These are phyloP conservation scores for Blastobotrys capitulatus DNA, from an alignment of 1,139 yeast genomes.

Conservation along the genomic window DNA sequence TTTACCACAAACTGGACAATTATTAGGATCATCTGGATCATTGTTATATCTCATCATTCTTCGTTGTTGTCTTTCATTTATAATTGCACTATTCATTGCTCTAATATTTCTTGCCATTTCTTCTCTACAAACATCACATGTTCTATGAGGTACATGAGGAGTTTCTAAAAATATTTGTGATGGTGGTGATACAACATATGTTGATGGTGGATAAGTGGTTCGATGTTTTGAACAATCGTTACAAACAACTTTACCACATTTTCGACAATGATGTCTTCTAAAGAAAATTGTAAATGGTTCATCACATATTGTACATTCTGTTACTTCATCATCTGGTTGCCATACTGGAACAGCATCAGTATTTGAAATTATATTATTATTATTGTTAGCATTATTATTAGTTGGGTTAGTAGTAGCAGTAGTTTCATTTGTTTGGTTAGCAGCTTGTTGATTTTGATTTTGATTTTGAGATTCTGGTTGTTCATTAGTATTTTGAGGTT, in stretches of 20 bases:
- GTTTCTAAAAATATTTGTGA: conserved; percentile 43
- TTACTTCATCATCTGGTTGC: conserved; percentile 69
- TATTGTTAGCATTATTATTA: background rate
- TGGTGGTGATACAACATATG: conserved; percentile 46
- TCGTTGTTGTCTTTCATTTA: background rate
- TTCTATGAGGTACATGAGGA: conserved; percentile 51
- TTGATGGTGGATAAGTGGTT: conserved; percentile 43
- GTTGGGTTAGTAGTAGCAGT: background rate
- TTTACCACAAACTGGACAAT: conserved; percentile 54
- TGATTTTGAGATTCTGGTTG: no score
- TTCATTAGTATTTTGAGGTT: no score
- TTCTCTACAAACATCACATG: conserved; percentile 67
- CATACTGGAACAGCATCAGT: conserved; percentile 47
- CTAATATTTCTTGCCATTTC: conserved; percentile 39
- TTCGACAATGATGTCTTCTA: conserved; percentile 84
- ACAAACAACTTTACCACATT: conserved; percentile 77
- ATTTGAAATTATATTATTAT: background rate
- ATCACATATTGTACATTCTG: conserved; percentile 59
- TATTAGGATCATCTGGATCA: conserved; percentile 33
- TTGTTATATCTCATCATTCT: background rate
- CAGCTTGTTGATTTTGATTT: no score
- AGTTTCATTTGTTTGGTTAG: no score
- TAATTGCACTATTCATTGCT: background rate
- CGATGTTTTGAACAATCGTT: conserved; percentile 53
- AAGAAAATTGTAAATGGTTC: conserved; percentile 55